Conservation (phyloP, 495 filamentous ascomycete genomes). For the Ascobolus immersus region DNA sequence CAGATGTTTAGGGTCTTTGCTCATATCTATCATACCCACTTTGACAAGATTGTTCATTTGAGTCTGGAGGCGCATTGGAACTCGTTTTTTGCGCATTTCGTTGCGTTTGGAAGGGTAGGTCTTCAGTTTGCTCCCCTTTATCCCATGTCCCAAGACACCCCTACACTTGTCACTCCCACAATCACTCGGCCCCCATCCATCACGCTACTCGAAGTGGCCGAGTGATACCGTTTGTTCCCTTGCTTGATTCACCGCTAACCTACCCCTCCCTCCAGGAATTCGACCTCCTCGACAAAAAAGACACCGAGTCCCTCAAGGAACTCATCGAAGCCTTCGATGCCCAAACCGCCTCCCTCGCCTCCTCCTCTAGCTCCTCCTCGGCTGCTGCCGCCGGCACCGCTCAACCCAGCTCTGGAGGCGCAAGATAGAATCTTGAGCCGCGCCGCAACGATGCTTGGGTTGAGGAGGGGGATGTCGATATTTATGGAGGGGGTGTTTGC, state of each 20-base stretch:
- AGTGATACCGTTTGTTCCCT: not conserved
- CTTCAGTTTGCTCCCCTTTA: no score
- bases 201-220: not conserved
- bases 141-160: no score
- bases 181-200: no score
- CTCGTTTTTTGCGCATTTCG: constrained; percentile 54
- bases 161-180: no score
- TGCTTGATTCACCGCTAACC: not conserved
- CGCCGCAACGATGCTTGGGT: no score
- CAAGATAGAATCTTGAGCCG: no score
- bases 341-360: not conserved
- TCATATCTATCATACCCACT: constrained; percentile 42
- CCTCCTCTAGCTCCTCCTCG: no score
- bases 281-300: constrained; percentile 37
- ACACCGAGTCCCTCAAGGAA: constrained; percentile 52
- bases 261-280: constrained; percentile 29
- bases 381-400: no score
- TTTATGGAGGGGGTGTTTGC: no score
- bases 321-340: constrained; percentile 35
- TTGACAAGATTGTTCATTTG: constrained; percentile 38
- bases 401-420: no score
- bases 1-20: constrained; percentile 66
- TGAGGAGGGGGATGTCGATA: no score
- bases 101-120: constrained; percentile 30
- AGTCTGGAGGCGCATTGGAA: constrained; percentile 43